These are phyloP conservation scores for Neonectria sp. DNA, from an alignment of 2,329 filamentous ascomycete genomes.

Conservation along the genomic window DNA sequence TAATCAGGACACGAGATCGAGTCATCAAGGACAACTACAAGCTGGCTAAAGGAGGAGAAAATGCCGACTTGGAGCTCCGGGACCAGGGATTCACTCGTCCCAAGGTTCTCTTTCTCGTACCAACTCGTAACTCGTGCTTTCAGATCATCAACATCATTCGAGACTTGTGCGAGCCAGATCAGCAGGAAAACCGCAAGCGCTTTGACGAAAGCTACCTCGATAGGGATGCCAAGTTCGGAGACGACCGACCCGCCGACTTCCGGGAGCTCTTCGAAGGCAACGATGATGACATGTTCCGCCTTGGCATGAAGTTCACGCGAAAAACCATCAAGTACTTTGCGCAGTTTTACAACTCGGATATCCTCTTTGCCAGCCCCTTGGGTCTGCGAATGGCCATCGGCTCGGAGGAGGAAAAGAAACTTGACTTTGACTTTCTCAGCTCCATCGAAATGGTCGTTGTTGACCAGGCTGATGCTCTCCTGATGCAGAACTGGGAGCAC, in stretches of 20 bases:
- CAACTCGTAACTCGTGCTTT: conserved; percentile 89
- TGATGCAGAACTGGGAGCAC: conserved; percentile 99
- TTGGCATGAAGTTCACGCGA: conserved; percentile 96
- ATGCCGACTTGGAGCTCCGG: conserved; percentile 79
- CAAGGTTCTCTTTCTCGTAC: conserved; percentile 91
- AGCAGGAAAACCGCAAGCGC: conserved; percentile 94
- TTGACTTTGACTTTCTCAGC: conserved; percentile 91
- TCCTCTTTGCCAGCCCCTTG: conserved; percentile 91
- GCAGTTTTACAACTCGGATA: conserved; percentile 96
- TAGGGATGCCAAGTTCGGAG: conserved; percentile 74
- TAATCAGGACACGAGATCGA: conserved; percentile 81
- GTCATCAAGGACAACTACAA: conserved; percentile 94
- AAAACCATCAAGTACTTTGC: conserved; percentile 97
- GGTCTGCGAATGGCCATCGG: conserved; percentile 93
- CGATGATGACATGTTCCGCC: conserved; percentile 96
- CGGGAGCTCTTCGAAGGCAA: conserved; percentile 92
- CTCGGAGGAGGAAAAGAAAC: conserved; percentile 75
- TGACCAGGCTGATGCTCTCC: conserved; percentile 91
- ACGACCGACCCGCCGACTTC: conserved; percentile 88
- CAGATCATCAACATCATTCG: conserved; percentile 84
- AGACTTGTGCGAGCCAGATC: conserved; percentile 83
- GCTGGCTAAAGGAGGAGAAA: conserved; percentile 76
- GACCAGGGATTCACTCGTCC: conserved; percentile 97
- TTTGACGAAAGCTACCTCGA: conserved; percentile 88
- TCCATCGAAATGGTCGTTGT: conserved; percentile 93